phyloP scores from a whole-genome alignment of 768 basidiomycete species.

The Serendipita vermifera region DNA sequence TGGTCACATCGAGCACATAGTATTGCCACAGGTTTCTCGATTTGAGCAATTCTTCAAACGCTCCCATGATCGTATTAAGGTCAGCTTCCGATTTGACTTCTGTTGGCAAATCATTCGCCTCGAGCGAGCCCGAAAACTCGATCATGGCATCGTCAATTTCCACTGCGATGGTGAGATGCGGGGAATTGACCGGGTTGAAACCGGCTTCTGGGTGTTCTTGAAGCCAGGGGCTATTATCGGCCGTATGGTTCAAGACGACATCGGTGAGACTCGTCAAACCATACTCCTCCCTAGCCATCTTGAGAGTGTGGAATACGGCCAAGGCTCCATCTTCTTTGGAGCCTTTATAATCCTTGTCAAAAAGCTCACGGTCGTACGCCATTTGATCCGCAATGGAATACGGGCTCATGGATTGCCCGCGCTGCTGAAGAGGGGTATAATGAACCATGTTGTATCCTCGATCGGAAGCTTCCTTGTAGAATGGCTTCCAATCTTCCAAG shows the following conservation, averaged over 20 bases:
- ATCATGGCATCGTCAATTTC: slow-evolving; percentile 83
- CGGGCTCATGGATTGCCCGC: slow-evolving; percentile 80
- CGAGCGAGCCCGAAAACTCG: slow-evolving; percentile 58
- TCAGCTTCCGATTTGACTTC: slow-evolving; percentile 51
- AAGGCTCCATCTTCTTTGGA: slow-evolving; percentile 40
- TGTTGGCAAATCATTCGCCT: slow-evolving; percentile 57
- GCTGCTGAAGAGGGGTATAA: slow-evolving; percentile 86
- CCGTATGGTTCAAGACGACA: slow-evolving; percentile 95
- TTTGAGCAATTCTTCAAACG: slow-evolving; percentile 49
- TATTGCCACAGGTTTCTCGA: slow-evolving; percentile 79
- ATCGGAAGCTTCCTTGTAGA: slow-evolving; percentile 72
- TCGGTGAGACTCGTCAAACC: slow-evolving; percentile 86
- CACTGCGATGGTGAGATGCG: slow-evolving; percentile 83
- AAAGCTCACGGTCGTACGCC: slow-evolving; percentile 66
- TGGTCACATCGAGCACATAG: slow-evolving; percentile 69
- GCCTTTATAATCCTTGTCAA: slow-evolving; percentile 28
- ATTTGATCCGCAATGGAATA: slow-evolving; percentile 88
- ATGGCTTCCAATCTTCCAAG: slow-evolving; percentile 56
- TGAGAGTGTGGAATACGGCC: slow-evolving; percentile 51
- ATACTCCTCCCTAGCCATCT: slow-evolving; percentile 65
- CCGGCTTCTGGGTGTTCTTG: slow-evolving; percentile 92
- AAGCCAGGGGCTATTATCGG: slow-evolving; percentile 87
- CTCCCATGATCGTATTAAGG: slow-evolving; percentile 48
- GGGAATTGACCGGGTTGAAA: slow-evolving; percentile 80
- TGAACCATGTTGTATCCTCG: slow-evolving; percentile 98